A percentile compares a stretch with the other conserved stretches of the same genome.
Evolutionary conservation across 768 basidiomycete genomes (phyloP).

Genomic region (Paxillus ammoniavirescens): DNA sequence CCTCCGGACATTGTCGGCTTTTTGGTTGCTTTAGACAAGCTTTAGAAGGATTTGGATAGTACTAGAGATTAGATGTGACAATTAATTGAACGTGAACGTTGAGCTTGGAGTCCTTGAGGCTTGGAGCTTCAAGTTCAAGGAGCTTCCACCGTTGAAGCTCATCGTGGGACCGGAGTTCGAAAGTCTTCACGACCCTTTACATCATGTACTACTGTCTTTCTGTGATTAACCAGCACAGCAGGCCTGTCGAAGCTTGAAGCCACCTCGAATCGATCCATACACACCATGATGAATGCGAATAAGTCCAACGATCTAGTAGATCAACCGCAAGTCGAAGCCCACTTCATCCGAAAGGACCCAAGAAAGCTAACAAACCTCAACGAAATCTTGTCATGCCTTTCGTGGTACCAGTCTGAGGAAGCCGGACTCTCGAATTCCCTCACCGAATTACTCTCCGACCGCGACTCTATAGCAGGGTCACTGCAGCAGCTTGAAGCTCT

Average conservation of each 20-base stretch:
- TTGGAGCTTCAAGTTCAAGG: no score
- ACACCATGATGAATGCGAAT: conserved; percentile 10
- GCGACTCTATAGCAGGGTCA: conserved; percentile 62
- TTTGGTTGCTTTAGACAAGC: background rate
- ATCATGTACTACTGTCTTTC: no score
- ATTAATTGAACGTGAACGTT: no score
- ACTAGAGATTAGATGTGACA: no score
- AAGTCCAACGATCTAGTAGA: conserved; percentile 8
- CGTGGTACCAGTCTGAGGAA: conserved; percentile 75
- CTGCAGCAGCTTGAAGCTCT: conserved; percentile 62
- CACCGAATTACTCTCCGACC: conserved; percentile 64
- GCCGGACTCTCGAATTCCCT: conserved; percentile 73
- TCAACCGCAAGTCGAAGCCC: conserved; percentile 5
- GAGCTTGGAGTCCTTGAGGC: no score
- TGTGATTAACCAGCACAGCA: no score
- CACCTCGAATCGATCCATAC: no score
- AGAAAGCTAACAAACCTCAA: conserved; percentile 55
- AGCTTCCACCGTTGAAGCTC: no score
- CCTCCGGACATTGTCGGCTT: conserved; percentile 29
- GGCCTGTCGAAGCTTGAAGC: no score
- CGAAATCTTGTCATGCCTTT: conserved; percentile 73
- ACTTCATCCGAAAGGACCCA: conserved; percentile 19
- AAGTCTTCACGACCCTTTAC: no score
- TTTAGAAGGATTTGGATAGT: no score
- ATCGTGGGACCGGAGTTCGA: no score